These are phyloP conservation scores for Polychytrium aggregatum DNA, from an alignment of 192 early-diverging fungal species.

Conservation along the genomic window DNA sequence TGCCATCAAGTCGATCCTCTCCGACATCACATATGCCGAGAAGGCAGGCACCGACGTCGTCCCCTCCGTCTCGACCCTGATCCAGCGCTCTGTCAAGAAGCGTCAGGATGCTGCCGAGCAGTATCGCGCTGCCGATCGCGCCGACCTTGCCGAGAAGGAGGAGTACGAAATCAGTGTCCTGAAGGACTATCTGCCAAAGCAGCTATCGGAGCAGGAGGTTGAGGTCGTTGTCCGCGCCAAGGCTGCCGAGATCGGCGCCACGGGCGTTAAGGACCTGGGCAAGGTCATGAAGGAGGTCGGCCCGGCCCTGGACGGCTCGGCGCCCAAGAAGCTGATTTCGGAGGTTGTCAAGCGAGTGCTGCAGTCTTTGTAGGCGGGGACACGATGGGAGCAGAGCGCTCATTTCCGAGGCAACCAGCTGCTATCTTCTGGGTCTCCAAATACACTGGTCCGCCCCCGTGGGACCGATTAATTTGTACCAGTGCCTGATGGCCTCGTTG, in stretches of 20 bases:
- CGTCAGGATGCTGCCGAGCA: slow-evolving; percentile 62
- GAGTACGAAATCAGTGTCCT: slow-evolving; percentile 33
- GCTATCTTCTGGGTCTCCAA: too few relatives aligned
- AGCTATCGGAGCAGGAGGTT: slow-evolving; percentile 65
- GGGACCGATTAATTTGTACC: too few relatives aligned
- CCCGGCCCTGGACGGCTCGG: slow-evolving; percentile 50
- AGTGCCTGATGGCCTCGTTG: too few relatives aligned
- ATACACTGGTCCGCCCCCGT: too few relatives aligned
- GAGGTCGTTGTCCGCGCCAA: slow-evolving; percentile 41
- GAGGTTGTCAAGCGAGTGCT: slow-evolving; percentile 66
- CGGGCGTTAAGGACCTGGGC: slow-evolving; percentile 64
- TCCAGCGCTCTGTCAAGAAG: slow-evolving; percentile 74
- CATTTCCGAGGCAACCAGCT: too few relatives aligned
- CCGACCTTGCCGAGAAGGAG: slow-evolving; percentile 66
- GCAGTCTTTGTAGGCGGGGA: too few relatives aligned
- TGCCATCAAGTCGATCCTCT: slow-evolving; percentile 65
- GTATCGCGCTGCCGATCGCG: slow-evolving; percentile 54
- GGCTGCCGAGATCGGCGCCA: slow-evolving; percentile 43
- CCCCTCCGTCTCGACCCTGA: slow-evolving; percentile 46
- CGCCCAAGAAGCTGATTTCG: slow-evolving; percentile 65
- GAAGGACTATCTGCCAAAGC: slow-evolving; percentile 50
- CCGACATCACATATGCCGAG: slow-evolving; percentile 65
- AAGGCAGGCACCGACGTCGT: slow-evolving; percentile 43
- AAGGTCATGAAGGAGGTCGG: slow-evolving; percentile 71
- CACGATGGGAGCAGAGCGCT: too few relatives aligned